Conservation (phyloP, 306 rosid species). For the Hylodesmum podocarpum region DNA sequence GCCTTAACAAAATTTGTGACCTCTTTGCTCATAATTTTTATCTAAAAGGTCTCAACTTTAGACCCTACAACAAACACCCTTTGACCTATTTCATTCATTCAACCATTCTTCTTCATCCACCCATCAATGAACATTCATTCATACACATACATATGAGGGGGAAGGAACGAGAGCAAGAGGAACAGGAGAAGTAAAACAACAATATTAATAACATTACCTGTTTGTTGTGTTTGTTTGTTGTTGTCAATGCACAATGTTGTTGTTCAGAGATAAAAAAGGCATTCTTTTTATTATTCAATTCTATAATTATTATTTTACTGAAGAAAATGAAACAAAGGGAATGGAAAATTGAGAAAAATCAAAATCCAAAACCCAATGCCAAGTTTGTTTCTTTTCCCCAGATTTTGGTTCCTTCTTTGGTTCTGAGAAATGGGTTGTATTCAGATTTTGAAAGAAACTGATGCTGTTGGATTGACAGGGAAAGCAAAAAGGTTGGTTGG, state of each 20-base stretch:
- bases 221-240: neutral
- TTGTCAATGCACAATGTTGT: constrained; percentile 32
- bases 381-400: constrained; percentile 41
- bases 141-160: neutral
- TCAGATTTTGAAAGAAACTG: constrained; percentile 47
- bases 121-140: constrained; percentile 25
- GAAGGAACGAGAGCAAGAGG: too few species aligned
- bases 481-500: constrained; percentile 61
- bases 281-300: too few species aligned
- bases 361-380: constrained; percentile 23
- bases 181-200: too few species aligned
- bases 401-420: constrained; percentile 37
- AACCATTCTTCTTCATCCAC: constrained; percentile 43
- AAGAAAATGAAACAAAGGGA: neutral
- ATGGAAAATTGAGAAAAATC: constrained; percentile 18
- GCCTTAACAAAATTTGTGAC: constrained; percentile 49
- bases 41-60: constrained; percentile 1
- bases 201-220: too few species aligned
- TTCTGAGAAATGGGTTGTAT: constrained; percentile 39
- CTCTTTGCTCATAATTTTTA: constrained; percentile 76
- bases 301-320: too few species aligned
- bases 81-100: constrained; percentile 15
- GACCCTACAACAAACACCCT: neutral
- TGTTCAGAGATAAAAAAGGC: constrained; percentile 28
- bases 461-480: constrained; percentile 62